These are phyloP conservation scores for Linderina pennispora DNA, from an alignment of 192 early-diverging fungal genomes.

Conservation along the genomic window DNA sequence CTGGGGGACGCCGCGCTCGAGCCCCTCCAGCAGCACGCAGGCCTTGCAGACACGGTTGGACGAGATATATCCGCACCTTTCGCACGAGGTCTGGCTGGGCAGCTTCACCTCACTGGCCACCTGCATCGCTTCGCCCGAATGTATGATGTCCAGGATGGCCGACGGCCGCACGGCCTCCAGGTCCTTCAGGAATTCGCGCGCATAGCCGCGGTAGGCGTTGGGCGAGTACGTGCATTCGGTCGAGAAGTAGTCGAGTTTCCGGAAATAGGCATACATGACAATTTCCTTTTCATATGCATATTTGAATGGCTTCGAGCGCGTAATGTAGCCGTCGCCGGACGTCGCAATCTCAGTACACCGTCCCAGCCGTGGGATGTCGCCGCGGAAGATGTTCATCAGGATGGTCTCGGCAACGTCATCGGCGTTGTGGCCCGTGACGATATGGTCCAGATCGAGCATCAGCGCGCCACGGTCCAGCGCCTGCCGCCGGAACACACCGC, in stretches of 20 bases:
- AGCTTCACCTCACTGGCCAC: constrained; percentile 59
- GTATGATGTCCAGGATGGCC: constrained; percentile 93
- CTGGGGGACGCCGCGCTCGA: constrained; percentile 83
- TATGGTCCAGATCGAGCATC: constrained; percentile 87
- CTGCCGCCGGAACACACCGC: constrained; percentile 96
- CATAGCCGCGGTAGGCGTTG: constrained; percentile 95
- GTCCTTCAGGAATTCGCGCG: constrained; percentile 91
- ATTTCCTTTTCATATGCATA: constrained; percentile 99
- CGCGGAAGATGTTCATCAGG: constrained; percentile 96
- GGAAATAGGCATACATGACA: constrained; percentile 98
- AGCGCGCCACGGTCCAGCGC: constrained; percentile 93
- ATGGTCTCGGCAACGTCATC: constrained; percentile 99
- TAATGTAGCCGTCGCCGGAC: constrained; percentile 62
- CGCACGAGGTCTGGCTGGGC: constrained; percentile 61
- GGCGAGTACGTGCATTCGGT: constrained; percentile 98
- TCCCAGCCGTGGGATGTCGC: constrained; percentile 84
- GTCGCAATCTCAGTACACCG: constrained; percentile 92
- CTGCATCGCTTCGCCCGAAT: constrained; percentile 86
- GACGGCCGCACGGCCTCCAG: constrained; percentile 83
- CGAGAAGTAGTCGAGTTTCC: constrained; percentile 95
- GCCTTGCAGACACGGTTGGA: constrained; percentile 91
- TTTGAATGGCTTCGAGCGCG: constrained; percentile 97
- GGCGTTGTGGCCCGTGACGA: constrained; percentile 98
- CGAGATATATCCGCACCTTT: constrained; percentile 93
- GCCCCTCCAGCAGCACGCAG: constrained; percentile 85